Evolutionary conservation across 1,139 yeast genomes (phyloP), one percentile per base, ranked within the genome.

Genomic region (Pichiaceae sp.): DNA sequence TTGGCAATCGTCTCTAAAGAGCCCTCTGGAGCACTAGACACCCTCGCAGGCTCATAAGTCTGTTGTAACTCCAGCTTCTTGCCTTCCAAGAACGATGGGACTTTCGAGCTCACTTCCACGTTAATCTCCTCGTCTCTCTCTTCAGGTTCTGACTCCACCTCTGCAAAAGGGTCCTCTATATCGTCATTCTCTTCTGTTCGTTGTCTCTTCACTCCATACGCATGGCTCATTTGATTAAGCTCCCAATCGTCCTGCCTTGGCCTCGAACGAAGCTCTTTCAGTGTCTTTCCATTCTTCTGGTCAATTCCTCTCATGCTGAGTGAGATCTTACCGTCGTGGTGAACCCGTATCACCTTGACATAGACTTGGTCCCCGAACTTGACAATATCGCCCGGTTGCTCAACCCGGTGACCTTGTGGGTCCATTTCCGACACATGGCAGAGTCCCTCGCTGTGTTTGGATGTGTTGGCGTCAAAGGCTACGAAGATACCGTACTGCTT

Each of bases 211-310:
- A 48, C 49, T 3, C 59, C 59, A 42, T 40, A 55, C 1, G 59
- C 59, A 18, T 52, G 47, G 29, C 46, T 58, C 54, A 39, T 40
- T 51, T 89, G 96, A 25, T 84, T 66, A 36, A 85, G 70, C 51
- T 89, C 96, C 95, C 96, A 89, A 40, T 89, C 62, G 55, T 89
- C 97, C 1, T 95, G 94, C 0, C 94, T 81, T 0, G 93, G 79
- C 28, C 81, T 56, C 36, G 85, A 62, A 16, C 17, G 28, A 17
- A 6, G 5, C 29, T 32, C 20, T 31, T 33, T 31, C 20, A n/a
- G 11, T 28, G 37, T 38, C 32, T 62, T 53, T 0, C 96, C 96
- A 0, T 81, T 73, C 1, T 41, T 46, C 51, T 85, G 96, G 51
- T 86, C 85, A 2, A 85, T 70, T n/a, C 74, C 75, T 50, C 76